Percentiles rank a stretch among this genome's conserved stretches.
Conservation (phyloP, 805 yeast genomes). For the Yarrowia alimentaria region DNA sequence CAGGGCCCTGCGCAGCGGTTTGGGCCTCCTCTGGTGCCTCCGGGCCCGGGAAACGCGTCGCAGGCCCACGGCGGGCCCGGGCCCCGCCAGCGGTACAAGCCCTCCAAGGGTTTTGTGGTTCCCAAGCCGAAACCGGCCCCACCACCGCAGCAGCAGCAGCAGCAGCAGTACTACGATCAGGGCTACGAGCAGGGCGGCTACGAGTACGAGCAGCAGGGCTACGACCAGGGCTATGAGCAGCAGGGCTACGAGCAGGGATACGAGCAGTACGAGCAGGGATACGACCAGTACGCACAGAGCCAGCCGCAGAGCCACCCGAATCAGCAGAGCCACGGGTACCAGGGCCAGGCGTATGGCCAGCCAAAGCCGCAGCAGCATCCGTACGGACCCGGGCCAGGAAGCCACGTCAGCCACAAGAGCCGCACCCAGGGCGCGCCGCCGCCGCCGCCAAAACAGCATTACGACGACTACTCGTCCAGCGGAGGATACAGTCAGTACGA, state of each 20-base stretch:
- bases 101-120: slow-evolving; percentile 1
- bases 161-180: slow-evolving; percentile 13
- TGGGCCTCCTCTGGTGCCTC: slow-evolving; percentile 6
- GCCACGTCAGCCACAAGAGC: too few relatives aligned
- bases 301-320: neutral
- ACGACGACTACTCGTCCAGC: too few relatives aligned
- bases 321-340: neutral
- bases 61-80: slow-evolving; percentile 17
- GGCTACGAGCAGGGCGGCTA: slow-evolving; percentile 21
- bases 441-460: too few relatives aligned
- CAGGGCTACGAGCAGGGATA: neutral
- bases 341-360: neutral
- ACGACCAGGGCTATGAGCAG: slow-evolving; percentile 30
- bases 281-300: too few relatives aligned
- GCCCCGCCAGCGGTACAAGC: slow-evolving; percentile 22
- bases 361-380: too few relatives aligned
- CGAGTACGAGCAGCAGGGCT: slow-evolving; percentile 1
- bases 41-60: neutral
- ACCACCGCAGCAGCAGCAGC: slow-evolving; percentile 4
- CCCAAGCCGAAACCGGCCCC: slow-evolving; percentile 11
- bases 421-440: too few relatives aligned
- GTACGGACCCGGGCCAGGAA: too few relatives aligned
- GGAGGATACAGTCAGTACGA: too few relatives aligned
- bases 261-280: neutral
- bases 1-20: slow-evolving; percentile 9